These are phyloP conservation scores for Ogataea hybrid DNA, from an alignment of 1,139 yeast species.

Conservation along the genomic window DNA sequence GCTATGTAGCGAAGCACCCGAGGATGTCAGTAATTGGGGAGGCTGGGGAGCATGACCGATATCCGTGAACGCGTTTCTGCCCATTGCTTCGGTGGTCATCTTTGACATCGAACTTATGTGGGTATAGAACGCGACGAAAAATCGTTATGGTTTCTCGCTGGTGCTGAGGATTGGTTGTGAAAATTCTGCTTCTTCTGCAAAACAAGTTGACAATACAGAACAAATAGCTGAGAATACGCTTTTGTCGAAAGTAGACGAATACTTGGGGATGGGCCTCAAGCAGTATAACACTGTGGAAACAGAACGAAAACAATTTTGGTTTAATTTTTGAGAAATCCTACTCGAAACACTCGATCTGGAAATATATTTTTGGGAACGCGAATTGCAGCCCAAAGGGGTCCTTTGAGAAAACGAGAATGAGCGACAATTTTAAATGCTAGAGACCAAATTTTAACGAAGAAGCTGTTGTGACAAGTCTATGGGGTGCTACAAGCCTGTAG, in stretches of 20 bases:
- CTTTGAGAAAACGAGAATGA: constrained; percentile 1
- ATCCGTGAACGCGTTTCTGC: constrained; percentile 18
- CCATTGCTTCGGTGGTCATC: constrained; percentile 15
- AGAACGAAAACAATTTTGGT: constrained; percentile 5
- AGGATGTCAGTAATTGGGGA: constrained; percentile 10
- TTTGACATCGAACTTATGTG: constrained; percentile 13
- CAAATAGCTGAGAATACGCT: neutral
- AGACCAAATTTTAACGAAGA: too few species aligned
- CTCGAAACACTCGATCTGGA: constrained; percentile 6
- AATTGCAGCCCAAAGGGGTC: constrained; percentile 7
- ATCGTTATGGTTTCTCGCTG: neutral
- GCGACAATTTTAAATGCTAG: too few species aligned
- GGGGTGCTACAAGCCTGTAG: too few species aligned
- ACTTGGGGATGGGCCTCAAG: neutral
- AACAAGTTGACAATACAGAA: neutral
- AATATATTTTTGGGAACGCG: constrained; percentile 11
- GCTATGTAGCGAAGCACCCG: constrained; percentile 17
- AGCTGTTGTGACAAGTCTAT: too few species aligned
- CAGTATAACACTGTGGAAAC: neutral
- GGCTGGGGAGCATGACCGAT: constrained; percentile 23
- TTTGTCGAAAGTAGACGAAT: neutral
- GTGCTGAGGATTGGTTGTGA: neutral
- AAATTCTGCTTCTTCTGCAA: neutral
- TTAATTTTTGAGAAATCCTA: constrained; percentile 1
- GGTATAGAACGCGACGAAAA: neutral